Conservation (phyloP, 2,329 filamentous ascomycete genomes). For the Diaporthe caulivora region DNA sequence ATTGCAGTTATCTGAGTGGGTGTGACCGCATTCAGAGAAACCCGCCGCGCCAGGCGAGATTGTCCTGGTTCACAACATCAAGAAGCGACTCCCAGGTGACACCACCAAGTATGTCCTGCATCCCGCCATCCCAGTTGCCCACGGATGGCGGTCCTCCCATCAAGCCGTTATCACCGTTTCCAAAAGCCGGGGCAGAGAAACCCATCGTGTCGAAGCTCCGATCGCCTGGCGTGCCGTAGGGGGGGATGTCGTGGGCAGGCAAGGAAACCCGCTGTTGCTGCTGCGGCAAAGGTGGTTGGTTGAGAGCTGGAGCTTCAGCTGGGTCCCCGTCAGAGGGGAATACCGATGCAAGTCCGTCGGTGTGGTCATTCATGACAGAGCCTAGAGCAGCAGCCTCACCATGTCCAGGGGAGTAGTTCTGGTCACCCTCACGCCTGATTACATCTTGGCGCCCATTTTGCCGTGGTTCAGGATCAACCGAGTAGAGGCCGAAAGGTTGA, state of each 20-base stretch:
- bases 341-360: not conserved
- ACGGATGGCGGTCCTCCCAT: not conserved
- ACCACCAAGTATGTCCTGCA: not conserved
- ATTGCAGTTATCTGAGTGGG: not conserved
- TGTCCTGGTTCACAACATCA: not conserved
- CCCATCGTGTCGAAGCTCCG: not conserved
- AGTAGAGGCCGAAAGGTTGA: not conserved
- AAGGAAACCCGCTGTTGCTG: not conserved
- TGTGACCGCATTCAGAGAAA: not conserved
- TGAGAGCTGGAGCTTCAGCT: not conserved
- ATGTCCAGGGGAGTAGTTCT: not conserved
- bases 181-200: not conserved
- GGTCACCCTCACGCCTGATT: not conserved
- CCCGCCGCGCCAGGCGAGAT: not conserved
- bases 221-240: not conserved
- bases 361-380: not conserved
- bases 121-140: not conserved
- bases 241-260: not conserved
- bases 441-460: not conserved
- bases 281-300: not conserved
- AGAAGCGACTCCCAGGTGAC: slow-evolving; percentile 2
- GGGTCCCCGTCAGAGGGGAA: not conserved
- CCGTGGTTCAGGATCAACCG: not conserved
- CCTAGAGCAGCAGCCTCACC: not conserved
- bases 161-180: not conserved